Evolutionary conservation across 371 early-diverging fungal species (phyloP).

Genomic region (Zychaea mexicana): DNA sequence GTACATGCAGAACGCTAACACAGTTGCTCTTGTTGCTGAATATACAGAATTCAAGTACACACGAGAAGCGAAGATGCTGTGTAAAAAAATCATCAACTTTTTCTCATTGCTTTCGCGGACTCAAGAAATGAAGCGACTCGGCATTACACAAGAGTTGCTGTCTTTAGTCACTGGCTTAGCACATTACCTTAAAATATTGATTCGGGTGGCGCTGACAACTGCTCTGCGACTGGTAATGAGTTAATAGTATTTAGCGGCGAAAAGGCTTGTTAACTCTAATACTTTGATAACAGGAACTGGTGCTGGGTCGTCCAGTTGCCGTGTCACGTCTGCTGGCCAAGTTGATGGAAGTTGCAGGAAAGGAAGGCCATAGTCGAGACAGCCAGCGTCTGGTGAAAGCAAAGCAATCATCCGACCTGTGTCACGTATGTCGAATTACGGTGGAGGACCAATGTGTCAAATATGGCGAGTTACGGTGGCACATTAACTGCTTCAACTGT

Average conservation of each 20-base stretch:
- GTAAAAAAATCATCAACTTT: constrained; percentile 86
- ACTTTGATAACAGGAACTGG: constrained; percentile 30
- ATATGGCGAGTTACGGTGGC: constrained; percentile 76
- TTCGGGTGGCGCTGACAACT: constrained; percentile 85
- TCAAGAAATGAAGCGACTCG: constrained; percentile 69
- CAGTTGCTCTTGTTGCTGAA: not conserved
- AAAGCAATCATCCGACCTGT: constrained; percentile 73
- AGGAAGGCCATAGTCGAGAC: constrained; percentile 48
- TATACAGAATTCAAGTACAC: constrained; percentile 72
- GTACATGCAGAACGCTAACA: too few species aligned
- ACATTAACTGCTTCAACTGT: constrained; percentile 80
- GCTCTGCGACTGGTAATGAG: constrained; percentile 71
- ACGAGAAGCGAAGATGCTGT: constrained; percentile 77
- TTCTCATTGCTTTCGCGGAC: constrained; percentile 88
- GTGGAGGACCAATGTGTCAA: constrained; percentile 90
- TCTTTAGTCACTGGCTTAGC: constrained; percentile 91
- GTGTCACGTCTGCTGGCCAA: constrained; percentile 62
- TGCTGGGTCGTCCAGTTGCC: constrained; percentile 40
- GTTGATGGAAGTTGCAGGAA: constrained; percentile 63
- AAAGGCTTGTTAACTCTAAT: not conserved
- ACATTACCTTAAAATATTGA: constrained; percentile 88
- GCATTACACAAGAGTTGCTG: constrained; percentile 87
- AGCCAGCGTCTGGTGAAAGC: constrained; percentile 48
- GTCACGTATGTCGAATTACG: constrained; percentile 72
- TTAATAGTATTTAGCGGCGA: not conserved